Evolutionary conservation across 768 basidiomycete species (phyloP).

Genomic region (Termitomyces sp.): DNA sequence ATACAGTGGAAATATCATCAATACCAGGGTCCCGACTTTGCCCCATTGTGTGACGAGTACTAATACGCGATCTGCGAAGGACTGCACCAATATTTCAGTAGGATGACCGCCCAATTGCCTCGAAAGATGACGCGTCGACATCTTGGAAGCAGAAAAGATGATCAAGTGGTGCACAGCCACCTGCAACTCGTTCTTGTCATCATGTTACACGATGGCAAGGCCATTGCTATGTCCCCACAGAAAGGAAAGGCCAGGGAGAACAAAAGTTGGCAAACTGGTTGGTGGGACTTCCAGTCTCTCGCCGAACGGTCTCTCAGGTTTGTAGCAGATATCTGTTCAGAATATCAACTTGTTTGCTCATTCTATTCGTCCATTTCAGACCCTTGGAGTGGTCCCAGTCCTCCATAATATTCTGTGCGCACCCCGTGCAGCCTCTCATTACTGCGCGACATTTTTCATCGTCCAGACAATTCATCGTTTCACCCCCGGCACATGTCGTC

Average conservation of each 20-base stretch:
- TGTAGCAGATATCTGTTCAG: slow-evolving; percentile 9
- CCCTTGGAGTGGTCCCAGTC: slow-evolving; percentile 70
- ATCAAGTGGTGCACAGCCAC: slow-evolving; percentile 12
- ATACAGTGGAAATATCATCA: slow-evolving; percentile 11
- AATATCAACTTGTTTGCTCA: slow-evolving; percentile 2
- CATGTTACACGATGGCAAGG: slow-evolving; percentile 19
- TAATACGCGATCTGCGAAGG: slow-evolving; percentile 75
- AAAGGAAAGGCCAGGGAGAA: slow-evolving; percentile 56
- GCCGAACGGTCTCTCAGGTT: slow-evolving; percentile 56
- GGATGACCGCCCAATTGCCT: slow-evolving; percentile 48
- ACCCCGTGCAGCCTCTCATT: slow-evolving; percentile 57
- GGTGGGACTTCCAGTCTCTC: slow-evolving; percentile 74
- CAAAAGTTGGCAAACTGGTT: slow-evolving; percentile 55
- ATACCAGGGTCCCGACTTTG: slow-evolving; percentile 85
- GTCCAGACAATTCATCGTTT: slow-evolving; percentile 58
- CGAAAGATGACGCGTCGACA: slow-evolving; percentile 48
- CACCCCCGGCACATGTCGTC: slow-evolving; percentile 49
- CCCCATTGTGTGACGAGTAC: slow-evolving; percentile 90
- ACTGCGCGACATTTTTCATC: slow-evolving; percentile 68
- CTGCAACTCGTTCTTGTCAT: background rate
- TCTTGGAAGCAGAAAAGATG: background rate
- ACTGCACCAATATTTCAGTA: slow-evolving; percentile 78
- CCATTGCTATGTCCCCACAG: slow-evolving; percentile 33
- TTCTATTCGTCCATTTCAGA: slow-evolving; percentile 30
- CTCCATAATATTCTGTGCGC: slow-evolving; percentile 67